A percentile compares a stretch with the other conserved stretches of the same genome.
phyloP scores from a whole-genome alignment of 2,329 filamentous ascomycete species.

The Diaporthe citriasiana region DNA sequence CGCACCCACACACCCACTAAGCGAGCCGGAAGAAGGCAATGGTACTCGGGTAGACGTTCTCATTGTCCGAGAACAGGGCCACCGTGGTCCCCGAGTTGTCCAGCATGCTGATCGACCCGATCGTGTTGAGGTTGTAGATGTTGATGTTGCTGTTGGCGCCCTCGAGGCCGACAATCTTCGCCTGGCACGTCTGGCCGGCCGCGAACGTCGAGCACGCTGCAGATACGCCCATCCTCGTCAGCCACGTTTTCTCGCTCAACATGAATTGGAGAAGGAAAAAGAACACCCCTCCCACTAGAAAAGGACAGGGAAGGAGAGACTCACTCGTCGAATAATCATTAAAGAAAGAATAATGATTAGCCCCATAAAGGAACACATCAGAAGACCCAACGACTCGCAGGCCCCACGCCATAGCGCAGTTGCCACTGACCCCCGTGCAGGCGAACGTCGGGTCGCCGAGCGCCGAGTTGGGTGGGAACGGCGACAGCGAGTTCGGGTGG shows the following conservation, averaged over 20 bases:
- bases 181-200: constrained; percentile 62
- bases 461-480: constrained; percentile 61
- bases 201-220: constrained; percentile 59
- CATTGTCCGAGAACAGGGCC: constrained; percentile 55
- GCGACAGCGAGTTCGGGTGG: constrained; percentile 69
- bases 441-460: constrained; percentile 68
- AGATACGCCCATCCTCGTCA: neutral
- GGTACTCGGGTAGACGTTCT: constrained; percentile 56
- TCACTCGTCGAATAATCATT: constrained; percentile 64
- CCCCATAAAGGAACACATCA: constrained; percentile 72
- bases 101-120: constrained; percentile 59
- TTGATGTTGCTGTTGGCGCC: constrained; percentile 50
- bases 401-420: constrained; percentile 73
- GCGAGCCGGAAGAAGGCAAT: constrained; percentile 53
- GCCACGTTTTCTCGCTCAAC: neutral
- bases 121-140: constrained; percentile 62
- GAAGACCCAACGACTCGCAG: constrained; percentile 70
- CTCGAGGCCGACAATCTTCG: constrained; percentile 56
- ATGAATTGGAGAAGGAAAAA: neutral
- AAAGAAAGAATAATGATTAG: constrained; percentile 78
- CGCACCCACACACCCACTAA: neutral
- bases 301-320: neutral
- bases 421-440: constrained; percentile 52
- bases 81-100: constrained; percentile 53
- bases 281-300: too few relatives aligned